These are phyloP conservation scores for Boletus rubropictus DNA, from an alignment of 768 basidiomycete genomes.

Conservation along the genomic window DNA sequence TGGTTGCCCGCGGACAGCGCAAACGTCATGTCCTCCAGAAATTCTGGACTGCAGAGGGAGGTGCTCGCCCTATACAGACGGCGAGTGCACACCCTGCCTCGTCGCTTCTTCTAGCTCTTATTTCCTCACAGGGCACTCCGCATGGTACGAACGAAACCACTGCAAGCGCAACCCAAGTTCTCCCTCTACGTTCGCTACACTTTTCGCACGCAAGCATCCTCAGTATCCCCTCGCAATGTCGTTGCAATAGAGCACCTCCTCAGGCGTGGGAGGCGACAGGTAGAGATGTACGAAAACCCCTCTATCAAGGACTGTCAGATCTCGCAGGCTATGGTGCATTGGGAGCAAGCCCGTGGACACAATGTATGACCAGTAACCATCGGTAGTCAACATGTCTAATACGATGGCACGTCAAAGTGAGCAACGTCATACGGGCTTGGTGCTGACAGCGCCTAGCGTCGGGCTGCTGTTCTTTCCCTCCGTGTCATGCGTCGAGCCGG, in stretches of 20 bases:
- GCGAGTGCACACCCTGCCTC: conserved; percentile 30
- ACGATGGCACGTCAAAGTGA: neutral
- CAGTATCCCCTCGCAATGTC: conserved; percentile 60
- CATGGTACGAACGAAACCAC: conserved; percentile 66
- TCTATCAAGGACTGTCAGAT: conserved; percentile 73
- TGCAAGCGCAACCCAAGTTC: conserved; percentile 55
- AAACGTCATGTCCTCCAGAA: conserved; percentile 25
- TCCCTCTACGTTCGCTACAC: conserved; percentile 60
- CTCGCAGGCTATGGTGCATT: conserved; percentile 62
- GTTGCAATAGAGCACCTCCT: conserved; percentile 70
- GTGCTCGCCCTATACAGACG: conserved; percentile 49
- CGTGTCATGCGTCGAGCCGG: conserved; percentile 18
- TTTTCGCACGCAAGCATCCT: conserved; percentile 59
- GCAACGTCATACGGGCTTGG: neutral
- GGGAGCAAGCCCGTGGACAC: conserved; percentile 40
- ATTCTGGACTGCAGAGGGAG: conserved; percentile 49
- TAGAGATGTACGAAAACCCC: conserved; percentile 63
- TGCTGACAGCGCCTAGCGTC: conserved; percentile 8
- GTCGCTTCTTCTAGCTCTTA: conserved; percentile 5
- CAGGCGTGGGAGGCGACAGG: conserved; percentile 58
- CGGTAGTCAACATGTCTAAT: conserved; percentile 8
- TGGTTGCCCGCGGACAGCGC: neutral
- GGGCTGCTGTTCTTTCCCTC: conserved; percentile 15
- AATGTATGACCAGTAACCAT: no score
- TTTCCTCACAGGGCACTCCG: conserved; percentile 58